Conservation (phyloP, 768 basidiomycete genomes). For the Cyclocybe aegerita region DNA sequence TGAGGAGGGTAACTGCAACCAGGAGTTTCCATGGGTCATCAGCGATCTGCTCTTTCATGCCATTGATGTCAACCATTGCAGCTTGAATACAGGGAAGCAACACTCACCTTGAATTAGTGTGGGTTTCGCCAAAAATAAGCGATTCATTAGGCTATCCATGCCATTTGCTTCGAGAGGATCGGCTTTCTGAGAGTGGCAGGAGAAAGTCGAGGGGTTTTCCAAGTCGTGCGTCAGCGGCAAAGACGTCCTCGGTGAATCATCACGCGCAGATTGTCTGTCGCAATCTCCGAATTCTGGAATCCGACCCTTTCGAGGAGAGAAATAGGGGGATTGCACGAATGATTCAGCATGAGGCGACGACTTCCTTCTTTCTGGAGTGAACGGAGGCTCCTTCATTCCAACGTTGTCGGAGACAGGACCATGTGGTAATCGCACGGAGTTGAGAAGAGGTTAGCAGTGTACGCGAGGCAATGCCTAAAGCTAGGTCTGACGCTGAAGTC, state of each 20-base stretch:
- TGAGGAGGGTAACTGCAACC: constrained; percentile 65
- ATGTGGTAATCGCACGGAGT: too few relatives aligned
- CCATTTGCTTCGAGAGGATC: neutral
- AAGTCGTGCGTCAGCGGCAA: too few relatives aligned
- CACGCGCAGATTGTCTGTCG: too few relatives aligned
- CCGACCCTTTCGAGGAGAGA: constrained; percentile 6
- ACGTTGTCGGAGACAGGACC: too few relatives aligned
- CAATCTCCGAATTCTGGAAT: neutral
- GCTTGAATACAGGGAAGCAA: neutral
- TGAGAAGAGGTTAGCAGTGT: too few relatives aligned
- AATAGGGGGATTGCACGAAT: constrained; percentile 15
- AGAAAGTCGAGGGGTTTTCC: too few relatives aligned
- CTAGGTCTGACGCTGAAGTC: too few relatives aligned
- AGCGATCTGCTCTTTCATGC: constrained; percentile 43
- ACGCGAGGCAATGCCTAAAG: too few relatives aligned
- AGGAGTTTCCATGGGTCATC: constrained; percentile 70
- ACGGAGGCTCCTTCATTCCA: constrained; percentile 5
- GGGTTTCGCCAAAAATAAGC: constrained; percentile 16
- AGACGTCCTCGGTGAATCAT: too few relatives aligned
- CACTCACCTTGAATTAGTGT: constrained; percentile 38
- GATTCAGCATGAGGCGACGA: neutral
- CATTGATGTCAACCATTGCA: neutral
- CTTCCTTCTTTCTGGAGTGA: constrained; percentile 8
- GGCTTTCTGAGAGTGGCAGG: too few relatives aligned
- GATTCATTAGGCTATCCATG: neutral